A percentile compares a stretch with the other conserved stretches of the same genome.
Evolutionary conservation across 257 asterid species (phyloP).

Genomic region (Petunia secreta): DNA sequence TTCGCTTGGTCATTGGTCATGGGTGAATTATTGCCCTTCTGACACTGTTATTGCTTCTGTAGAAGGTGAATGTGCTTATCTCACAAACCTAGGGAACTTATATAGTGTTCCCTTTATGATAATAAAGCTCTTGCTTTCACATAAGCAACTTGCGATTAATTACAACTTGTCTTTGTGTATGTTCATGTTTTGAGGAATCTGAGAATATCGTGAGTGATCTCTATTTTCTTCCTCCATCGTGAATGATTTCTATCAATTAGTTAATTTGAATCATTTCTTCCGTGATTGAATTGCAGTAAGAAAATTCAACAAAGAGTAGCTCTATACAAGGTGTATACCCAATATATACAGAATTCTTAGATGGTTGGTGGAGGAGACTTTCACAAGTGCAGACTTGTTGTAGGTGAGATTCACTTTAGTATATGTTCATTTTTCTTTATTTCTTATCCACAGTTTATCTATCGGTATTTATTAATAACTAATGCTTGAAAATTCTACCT

Average conservation of each 20-base stretch:
- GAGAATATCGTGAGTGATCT: background rate
- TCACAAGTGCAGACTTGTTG: slow-evolving; percentile 64
- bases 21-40: slow-evolving; percentile 41
- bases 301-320: slow-evolving; percentile 91
- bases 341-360: slow-evolving; percentile 77
- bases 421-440: background rate
- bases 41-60: background rate
- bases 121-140: background rate
- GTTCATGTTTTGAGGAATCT: slow-evolving; percentile 16
- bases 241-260: background rate
- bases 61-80: background rate
- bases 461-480: background rate
- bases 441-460: background rate
- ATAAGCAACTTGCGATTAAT: slow-evolving; percentile 3
- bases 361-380: slow-evolving; percentile 78
- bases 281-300: slow-evolving; percentile 58
- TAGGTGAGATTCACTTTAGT: slow-evolving; percentile 48
- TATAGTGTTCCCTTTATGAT: slow-evolving; percentile 1
- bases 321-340: slow-evolving; percentile 90
- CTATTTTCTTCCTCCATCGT: too few relatives aligned
- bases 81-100: background rate
- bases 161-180: background rate
- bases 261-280: slow-evolving; percentile 22
- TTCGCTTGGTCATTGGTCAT: slow-evolving; percentile 86
- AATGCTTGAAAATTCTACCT: slow-evolving; percentile 1